Evolutionary conservation across 78 protist species (phyloP), one percentile per base, ranked within the genome.

Genomic region (Pigoraptor vietnamica): DNA sequence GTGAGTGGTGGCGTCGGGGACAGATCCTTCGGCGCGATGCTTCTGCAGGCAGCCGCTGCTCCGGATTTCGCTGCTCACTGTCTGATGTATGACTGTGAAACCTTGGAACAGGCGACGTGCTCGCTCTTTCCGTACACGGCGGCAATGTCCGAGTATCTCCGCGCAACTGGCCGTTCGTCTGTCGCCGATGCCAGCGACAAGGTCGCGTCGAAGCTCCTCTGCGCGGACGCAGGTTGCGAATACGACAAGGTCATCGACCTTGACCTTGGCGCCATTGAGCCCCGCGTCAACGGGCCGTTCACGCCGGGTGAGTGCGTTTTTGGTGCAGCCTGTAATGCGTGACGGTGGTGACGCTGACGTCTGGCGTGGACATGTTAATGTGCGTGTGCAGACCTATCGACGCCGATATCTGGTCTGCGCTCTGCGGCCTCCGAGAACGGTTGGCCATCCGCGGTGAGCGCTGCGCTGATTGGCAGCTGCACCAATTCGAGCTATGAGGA

Each of bases 401-500:
- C 86, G 39, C 97, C 97, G 39, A 93, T 87, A 40, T 96, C 89
- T 0, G 40, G 91, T 81, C 90, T 97, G 35, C 92, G 92, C 56
- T 93, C 92, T 29, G 81, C 93, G 33, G 96, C 92, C 23, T 32
- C 90, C 40, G 90, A 55, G 79, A 95, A 95, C 90, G 88, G 88
- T 40, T 98, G 99, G 99, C 99, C 99, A 56, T 19, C 2, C 21
- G 96, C 96, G 90, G 86, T 98, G 40, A 34, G 36, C 89, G 98
- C 93, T 24, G 97, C 97, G 79, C 90, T 98, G 55, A 98, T 98
- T 40, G 99, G 99, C 55, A 89, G 95, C 40, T 98, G 99, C 95
- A 98, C 99, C 38, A 98, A 98, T 94, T 86, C 94, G 23, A 92
- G 96, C 81, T 98, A 97, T 89, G 98, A 98, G 86, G 99, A 98